Conservation (phyloP, 2,329 filamentous ascomycete species). For the Teratosphaeria viscida region DNA sequence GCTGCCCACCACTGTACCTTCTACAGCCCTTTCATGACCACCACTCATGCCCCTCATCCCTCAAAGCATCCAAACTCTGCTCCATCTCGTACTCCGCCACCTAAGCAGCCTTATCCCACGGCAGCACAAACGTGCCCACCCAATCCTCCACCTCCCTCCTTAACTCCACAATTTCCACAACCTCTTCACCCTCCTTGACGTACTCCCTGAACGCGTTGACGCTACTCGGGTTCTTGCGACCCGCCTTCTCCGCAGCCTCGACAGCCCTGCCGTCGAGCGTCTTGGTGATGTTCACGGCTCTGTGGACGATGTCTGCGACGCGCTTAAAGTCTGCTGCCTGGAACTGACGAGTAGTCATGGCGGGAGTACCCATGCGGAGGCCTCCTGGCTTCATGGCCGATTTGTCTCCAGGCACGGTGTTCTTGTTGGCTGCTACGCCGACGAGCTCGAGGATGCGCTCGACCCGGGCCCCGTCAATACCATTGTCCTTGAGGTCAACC, state of each 20-base stretch:
- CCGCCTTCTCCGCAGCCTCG: slow-evolving; percentile 56
- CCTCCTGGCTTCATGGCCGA: slow-evolving; percentile 89
- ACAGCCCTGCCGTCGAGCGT: slow-evolving; percentile 63
- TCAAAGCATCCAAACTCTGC: background rate
- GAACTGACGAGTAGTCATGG: slow-evolving; percentile 97
- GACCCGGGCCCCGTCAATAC: slow-evolving; percentile 84
- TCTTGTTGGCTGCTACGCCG: slow-evolving; percentile 99
- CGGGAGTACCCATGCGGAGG: slow-evolving; percentile 85
- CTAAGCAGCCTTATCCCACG: slow-evolving; percentile 9
- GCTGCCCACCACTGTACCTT: too few species aligned
- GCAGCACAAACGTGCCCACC: slow-evolving; percentile 36
- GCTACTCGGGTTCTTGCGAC: slow-evolving; percentile 54
- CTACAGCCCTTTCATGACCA: background rate
- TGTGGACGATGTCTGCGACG: slow-evolving; percentile 76
- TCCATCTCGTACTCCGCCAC: background rate
- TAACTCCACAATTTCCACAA: slow-evolving; percentile 62
- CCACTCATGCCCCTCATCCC: slow-evolving; percentile 2
- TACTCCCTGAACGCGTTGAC: slow-evolving; percentile 59
- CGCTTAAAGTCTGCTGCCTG: slow-evolving; percentile 76
- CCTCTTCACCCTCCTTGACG: slow-evolving; percentile 55
- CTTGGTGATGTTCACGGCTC: slow-evolving; percentile 67
- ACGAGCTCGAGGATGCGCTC: slow-evolving; percentile 94
- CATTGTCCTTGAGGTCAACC: slow-evolving; percentile 78
- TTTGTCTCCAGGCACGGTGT: slow-evolving; percentile 91
- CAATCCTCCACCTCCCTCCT: slow-evolving; percentile 67